These are phyloP conservation scores for Neurospora terricola DNA, from an alignment of 495 filamentous ascomycete genomes.

Conservation along the genomic window DNA sequence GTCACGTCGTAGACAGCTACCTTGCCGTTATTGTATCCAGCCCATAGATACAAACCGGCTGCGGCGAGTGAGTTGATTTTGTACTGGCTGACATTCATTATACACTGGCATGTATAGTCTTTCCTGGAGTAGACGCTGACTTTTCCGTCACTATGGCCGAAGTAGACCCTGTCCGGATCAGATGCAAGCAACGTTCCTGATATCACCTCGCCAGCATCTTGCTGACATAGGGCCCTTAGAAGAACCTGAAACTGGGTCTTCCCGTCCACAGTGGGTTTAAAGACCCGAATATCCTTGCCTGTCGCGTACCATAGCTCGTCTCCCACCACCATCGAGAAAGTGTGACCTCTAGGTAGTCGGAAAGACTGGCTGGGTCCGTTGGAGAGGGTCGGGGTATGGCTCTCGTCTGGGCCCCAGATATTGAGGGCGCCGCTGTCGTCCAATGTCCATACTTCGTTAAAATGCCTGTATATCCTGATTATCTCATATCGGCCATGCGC, in stretches of 20 bases:
- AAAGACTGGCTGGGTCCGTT: slow-evolving; percentile 53
- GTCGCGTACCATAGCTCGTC: slow-evolving; percentile 79
- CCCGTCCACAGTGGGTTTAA: slow-evolving; percentile 61
- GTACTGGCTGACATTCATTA: slow-evolving; percentile 82
- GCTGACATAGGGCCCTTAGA: slow-evolving; percentile 54
- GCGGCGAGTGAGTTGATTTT: slow-evolving; percentile 86
- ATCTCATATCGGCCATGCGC: slow-evolving; percentile 77
- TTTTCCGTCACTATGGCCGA: slow-evolving; percentile 91
- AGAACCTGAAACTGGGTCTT: slow-evolving; percentile 58
- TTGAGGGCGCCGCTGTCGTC: slow-evolving; percentile 84
- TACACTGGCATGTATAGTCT: slow-evolving; percentile 61
- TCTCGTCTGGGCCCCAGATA: slow-evolving; percentile 75
- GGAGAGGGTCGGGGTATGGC: slow-evolving; percentile 61
- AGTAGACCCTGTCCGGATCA: slow-evolving; percentile 72
- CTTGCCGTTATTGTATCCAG: slow-evolving; percentile 91
- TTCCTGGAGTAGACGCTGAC: slow-evolving; percentile 77
- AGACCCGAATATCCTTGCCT: slow-evolving; percentile 81
- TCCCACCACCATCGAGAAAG: slow-evolving; percentile 73
- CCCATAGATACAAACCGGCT: slow-evolving; percentile 81
- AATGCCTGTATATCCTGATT: slow-evolving; percentile 76
- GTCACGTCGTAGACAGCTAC: slow-evolving; percentile 84
- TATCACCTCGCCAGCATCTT: slow-evolving; percentile 72
- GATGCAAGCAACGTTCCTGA: slow-evolving; percentile 66
- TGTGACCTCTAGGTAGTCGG: slow-evolving; percentile 70
- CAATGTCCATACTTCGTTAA: slow-evolving; percentile 86